phyloP scores from a whole-genome alignment of 1,284 basidiomycete genomes.

The Wallemia ichthyophaga region DNA sequence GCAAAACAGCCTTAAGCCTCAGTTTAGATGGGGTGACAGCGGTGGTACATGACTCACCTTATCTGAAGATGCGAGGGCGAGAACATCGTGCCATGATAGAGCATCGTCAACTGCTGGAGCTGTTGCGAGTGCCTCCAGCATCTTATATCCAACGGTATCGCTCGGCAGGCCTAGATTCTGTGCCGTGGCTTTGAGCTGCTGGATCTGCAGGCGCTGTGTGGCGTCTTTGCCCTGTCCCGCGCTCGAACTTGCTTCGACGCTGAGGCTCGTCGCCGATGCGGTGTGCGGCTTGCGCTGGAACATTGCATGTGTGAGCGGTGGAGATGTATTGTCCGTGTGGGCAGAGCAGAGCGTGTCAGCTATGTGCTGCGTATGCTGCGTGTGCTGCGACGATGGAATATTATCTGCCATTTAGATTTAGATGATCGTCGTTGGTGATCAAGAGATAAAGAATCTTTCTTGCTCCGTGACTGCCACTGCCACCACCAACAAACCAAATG shows the following conservation, averaged over 20 bases:
- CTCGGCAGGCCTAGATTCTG: neutral
- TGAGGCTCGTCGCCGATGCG: neutral
- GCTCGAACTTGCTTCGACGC: neutral
- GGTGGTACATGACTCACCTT: neutral
- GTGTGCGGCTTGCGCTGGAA: neutral
- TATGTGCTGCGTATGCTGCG: neutral
- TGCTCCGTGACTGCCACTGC: neutral
- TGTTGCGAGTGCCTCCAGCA: neutral
- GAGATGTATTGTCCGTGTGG: neutral
- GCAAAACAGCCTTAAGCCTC: neutral
- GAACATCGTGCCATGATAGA: neutral
- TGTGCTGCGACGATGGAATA: neutral
- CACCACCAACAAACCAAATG: neutral
- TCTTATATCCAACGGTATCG: neutral
- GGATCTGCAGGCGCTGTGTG: neutral
- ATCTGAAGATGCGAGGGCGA: neutral
- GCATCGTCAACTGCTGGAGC: neutral
- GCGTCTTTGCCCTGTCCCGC: neutral
- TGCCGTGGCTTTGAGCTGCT: neutral
- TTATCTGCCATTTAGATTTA: neutral
- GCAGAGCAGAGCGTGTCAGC: neutral
- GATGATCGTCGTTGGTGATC: neutral
- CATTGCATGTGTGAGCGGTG: neutral
- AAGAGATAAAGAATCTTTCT: too few relatives aligned
- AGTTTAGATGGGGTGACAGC: neutral